A percentile compares a stretch with the other conserved stretches of the same genome.
phyloP scores from a whole-genome alignment of 225 moss, liverwort and hornwort species.

The Pseudoscleropodium purum region DNA sequence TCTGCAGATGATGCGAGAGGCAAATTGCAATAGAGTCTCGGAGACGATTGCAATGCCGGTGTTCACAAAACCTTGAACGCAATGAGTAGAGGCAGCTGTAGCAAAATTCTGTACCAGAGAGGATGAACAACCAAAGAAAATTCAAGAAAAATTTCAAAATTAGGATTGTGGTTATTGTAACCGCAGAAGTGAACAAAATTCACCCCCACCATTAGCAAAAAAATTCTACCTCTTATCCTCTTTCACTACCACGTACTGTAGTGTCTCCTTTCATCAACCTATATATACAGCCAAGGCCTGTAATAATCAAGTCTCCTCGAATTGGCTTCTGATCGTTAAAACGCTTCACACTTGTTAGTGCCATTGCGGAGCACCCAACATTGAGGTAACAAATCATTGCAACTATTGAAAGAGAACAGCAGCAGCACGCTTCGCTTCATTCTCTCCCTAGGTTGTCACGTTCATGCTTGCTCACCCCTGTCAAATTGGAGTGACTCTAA shows the following conservation, averaged over 20 bases:
- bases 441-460: neutral
- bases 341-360: conserved; percentile 6
- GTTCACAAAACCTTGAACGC: neutral
- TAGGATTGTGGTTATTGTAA: conserved; percentile 5
- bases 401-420: conserved; percentile 7
- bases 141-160: conserved; percentile 3
- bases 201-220: neutral
- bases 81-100: neutral
- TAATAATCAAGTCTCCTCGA: conserved; percentile 4
- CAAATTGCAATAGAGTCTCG: neutral
- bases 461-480: neutral
- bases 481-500: neutral
- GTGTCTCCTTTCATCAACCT: conserved; percentile 2
- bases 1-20: neutral
- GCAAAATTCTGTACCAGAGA: neutral
- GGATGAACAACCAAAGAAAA: neutral
- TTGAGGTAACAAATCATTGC: conserved; percentile 11
- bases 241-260: neutral
- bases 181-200: neutral
- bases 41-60: neutral
- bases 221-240: conserved; percentile 14
- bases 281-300: conserved; percentile 34
- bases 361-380: conserved; percentile 6
- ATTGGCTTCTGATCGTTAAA: neutral
- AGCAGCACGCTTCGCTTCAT: neutral